Evolutionary conservation across 2,329 filamentous ascomycete species (phyloP).

Genomic region (Monilinia fructigena): DNA sequence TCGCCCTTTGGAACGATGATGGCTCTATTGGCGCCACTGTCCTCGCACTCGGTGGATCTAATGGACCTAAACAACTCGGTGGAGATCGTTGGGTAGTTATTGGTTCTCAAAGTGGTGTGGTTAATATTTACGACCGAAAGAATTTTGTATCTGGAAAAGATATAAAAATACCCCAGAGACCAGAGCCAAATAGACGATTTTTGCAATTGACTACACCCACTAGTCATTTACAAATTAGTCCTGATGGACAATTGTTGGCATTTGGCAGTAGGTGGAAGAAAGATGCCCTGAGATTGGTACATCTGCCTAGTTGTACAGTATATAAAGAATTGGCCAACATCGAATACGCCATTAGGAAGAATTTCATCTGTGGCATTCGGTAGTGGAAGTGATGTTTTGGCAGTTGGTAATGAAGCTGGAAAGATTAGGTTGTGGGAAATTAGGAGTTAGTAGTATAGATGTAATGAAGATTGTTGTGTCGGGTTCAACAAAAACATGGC

Average conservation of each 20-base stretch:
- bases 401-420: slow-evolving; percentile 84
- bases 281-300: slow-evolving; percentile 82
- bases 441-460: slow-evolving; percentile 50
- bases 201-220: slow-evolving; percentile 87
- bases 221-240: slow-evolving; percentile 75
- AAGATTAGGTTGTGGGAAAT: slow-evolving; percentile 93
- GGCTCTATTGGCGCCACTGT: slow-evolving; percentile 84
- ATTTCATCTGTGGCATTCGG: slow-evolving; percentile 74
- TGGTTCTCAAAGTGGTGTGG: slow-evolving; percentile 81
- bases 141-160: slow-evolving; percentile 43
- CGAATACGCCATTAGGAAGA: slow-evolving; percentile 80
- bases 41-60: slow-evolving; percentile 71
- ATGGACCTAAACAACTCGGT: slow-evolving; percentile 60
- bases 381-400: slow-evolving; percentile 65
- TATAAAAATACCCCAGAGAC: slow-evolving; percentile 60
- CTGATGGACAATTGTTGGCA: slow-evolving; percentile 84
- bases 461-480: slow-evolving; percentile 15
- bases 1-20: slow-evolving; percentile 86
- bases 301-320: slow-evolving; percentile 87
- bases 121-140: slow-evolving; percentile 86
- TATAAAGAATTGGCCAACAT: slow-evolving; percentile 97
- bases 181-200: slow-evolving; percentile 69
- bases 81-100: slow-evolving; percentile 87
- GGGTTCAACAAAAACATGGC: background rate
- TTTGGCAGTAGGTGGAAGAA: slow-evolving; percentile 86